phyloP scores from a whole-genome alignment of 1,284 basidiomycete species.

The Apiotrichum laibachii region DNA sequence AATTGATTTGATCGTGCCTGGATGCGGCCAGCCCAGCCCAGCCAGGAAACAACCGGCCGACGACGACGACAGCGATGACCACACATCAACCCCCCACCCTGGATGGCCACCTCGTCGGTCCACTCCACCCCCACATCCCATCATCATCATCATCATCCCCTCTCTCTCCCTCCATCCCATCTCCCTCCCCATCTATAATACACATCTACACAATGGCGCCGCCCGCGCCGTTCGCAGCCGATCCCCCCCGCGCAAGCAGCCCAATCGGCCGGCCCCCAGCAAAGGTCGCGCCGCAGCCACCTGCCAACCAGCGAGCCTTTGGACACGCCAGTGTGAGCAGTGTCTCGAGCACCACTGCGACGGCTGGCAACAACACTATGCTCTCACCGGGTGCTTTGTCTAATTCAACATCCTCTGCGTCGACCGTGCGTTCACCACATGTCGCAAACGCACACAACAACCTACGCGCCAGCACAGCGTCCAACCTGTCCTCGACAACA shows the following conservation, averaged over 20 bases:
- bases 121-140: too few relatives aligned
- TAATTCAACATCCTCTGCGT: neutral
- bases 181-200: too few relatives aligned
- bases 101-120: too few relatives aligned
- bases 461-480: neutral
- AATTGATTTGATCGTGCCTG: too few relatives aligned
- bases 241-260: too few relatives aligned
- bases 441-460: neutral
- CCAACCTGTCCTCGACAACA: neutral
- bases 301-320: conserved; percentile 1
- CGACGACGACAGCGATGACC: too few relatives aligned
- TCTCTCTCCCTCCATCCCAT: too few relatives aligned
- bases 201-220: neutral
- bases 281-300: neutral
- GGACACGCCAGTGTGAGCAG: neutral
- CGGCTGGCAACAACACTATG: neutral
- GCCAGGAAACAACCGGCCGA: too few relatives aligned
- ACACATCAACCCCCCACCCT: too few relatives aligned
- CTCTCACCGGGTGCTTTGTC: neutral
- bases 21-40: too few relatives aligned
- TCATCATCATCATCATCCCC: too few relatives aligned
- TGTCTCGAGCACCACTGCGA: neutral
- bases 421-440: neutral
- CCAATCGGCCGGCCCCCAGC: neutral
- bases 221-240: neutral